Evolutionary conservation across 2,329 filamentous ascomycete species (phyloP), one percentile per base, ranked within the genome.

Genomic region (Penicillium sumatraense): DNA sequence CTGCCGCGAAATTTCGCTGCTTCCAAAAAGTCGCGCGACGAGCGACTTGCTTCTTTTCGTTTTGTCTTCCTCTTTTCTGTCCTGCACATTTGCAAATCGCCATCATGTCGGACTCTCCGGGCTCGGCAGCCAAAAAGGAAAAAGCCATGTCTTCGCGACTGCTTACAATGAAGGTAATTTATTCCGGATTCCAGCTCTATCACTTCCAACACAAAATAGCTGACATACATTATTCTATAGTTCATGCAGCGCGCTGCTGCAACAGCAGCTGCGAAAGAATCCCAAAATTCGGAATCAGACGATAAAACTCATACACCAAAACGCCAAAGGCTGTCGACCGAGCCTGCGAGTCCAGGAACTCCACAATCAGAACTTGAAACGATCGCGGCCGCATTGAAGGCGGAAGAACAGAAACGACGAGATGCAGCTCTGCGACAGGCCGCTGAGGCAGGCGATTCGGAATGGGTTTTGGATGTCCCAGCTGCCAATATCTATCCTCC

Each of bases 241-340:
- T 97, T 97, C 72, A 97, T 97, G 93, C 93, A 96, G 80, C 86
- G 93, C 67, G 89, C 90, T 59, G 89, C 87, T 47, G 86, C 88
- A 47, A 84, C 87, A 21, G 78, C 76, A 5, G 70, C 75, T 58
- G 29, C 75, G 68, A 56, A 68, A 74, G 48, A 72, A 58, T 71
- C 78, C 16, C 80, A 56, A 65, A 66, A 55, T 76, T 47, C 61
- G 10, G 86, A 9, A 75, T 80, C 46, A 74, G 81, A 86, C 54
- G 75, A 83, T 14, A 54, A 63, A 18, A 55, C 64, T 1, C 70
- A 68, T 1, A 67, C 65, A 2, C 64, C 74, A 1, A 78, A 78
- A 53, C 73, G 75, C 24, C 68, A 65, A 11, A 70, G 73, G 55
- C 36, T 70, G 7, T 75, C 72, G 1, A 64, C 60, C 5, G 57